These are phyloP conservation scores for Xenoacremonium recifei DNA, from an alignment of 2,329 filamentous ascomycete species.

Conservation along the genomic window DNA sequence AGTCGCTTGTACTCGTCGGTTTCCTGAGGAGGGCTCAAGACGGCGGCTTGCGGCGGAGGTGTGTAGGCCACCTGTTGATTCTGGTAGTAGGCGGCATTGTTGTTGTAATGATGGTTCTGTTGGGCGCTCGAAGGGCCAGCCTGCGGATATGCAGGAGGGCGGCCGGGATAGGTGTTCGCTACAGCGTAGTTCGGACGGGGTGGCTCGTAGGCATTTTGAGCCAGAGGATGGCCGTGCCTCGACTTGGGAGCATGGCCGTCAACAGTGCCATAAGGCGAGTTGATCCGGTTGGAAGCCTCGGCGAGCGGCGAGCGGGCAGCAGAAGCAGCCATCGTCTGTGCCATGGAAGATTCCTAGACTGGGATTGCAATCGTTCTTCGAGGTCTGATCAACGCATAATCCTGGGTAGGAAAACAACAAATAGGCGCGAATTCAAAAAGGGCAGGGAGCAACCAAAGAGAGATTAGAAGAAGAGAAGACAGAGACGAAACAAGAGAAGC, in stretches of 20 bases:
- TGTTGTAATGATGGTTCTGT: not conserved
- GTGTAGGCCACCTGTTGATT: not conserved
- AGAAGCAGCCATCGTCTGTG: conserved; percentile 31
- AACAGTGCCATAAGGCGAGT: conserved; percentile 34
- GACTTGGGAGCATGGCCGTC: conserved; percentile 30
- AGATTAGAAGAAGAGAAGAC: conserved; percentile 3
- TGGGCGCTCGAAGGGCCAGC: not conserved
- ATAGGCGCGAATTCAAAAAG: conserved; percentile 8
- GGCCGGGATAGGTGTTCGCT: conserved; percentile 15
- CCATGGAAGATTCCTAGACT: conserved; percentile 24
- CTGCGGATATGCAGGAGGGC: conserved; percentile 4
- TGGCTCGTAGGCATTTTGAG: conserved; percentile 11
- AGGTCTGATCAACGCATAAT: conserved; percentile 40
- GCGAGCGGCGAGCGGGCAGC: conserved; percentile 40
- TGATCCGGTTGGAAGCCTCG: conserved; percentile 48
- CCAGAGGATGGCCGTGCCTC: conserved; percentile 24
- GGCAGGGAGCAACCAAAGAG: conserved; percentile 6
- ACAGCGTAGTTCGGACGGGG: conserved; percentile 13
- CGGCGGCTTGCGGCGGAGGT: conserved; percentile 4
- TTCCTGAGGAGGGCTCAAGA: conserved; percentile 27
- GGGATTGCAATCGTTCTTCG: no score
- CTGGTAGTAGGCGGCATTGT: not conserved
- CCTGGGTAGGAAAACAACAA: conserved; percentile 20
- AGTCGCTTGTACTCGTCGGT: conserved; percentile 35
- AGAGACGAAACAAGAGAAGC: no score